Base-by-base conservation (phyloP, 2,329 filamentous ascomycete genomes). In the Aspergillus novofumigatus region DNA sequence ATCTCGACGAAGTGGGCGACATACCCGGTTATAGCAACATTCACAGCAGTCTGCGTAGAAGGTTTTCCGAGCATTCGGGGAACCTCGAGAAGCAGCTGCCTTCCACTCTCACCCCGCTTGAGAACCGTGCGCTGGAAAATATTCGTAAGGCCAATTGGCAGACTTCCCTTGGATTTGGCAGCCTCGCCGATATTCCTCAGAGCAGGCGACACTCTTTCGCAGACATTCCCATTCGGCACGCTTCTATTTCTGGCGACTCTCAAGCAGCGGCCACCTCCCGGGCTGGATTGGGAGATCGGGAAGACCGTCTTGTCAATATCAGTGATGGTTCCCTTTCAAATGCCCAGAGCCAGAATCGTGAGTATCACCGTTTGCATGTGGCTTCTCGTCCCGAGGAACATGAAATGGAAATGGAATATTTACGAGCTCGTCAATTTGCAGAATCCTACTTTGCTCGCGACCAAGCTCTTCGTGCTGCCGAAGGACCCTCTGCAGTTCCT, bases 191-290 rank as follows among this genome's bases (percentile, higher is more conserved):
- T 58, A 68, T 75, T 25, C 74, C 79, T 29, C 78, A 81, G 61
- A 81, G 79, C 60, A 77, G 79, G 41, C 77, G 79, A 21, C 79
- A 81, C 64, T 81, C 79, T 17, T 80, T 81, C 57, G 79, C 78
- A 28, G 78, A 81, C 59, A 76, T 81, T 47, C 77, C 79, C 10
- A 76, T 78, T 38, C 73, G 79, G 45, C 76, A 80, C 53, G 67
- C 68, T 28, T 80, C 78, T 10, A 69, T 79, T 51, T 67, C 72
- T 58, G 63, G 71, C 65, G 71, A 76, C 47, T 53, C 67, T 26
- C 65, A 73, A 51, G 57, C 62, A 21, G 54, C 61, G 8, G 42
- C 60, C 14, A 57, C 51, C 54, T 38, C 66, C 49, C 63, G 65
- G 29, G 53, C 62, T 55, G 65, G 68, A 45, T 55, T 69, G 20